A percentile compares a stretch with the other conserved stretches of the same genome.
phyloP scores from a whole-genome alignment of 2,329 filamentous ascomycete species.

The Chaetothyriales sp. region DNA sequence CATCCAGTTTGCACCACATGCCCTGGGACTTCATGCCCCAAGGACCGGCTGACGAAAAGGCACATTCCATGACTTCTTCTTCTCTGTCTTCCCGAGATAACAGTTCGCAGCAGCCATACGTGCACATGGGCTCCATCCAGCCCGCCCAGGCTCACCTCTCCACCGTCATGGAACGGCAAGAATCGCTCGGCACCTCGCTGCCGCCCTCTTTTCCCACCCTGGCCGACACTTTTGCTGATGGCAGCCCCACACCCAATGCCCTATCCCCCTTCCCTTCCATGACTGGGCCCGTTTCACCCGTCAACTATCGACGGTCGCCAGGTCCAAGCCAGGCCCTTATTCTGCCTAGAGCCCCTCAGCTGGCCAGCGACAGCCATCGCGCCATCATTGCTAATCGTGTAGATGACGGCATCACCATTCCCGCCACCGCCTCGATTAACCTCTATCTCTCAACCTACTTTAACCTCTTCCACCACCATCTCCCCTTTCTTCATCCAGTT shows the following conservation, averaged over 20 bases:
- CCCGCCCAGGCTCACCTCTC: slow-evolving; percentile 49
- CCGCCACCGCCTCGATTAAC: slow-evolving; percentile 66
- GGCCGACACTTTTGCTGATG: slow-evolving; percentile 54
- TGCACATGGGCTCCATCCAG: slow-evolving; percentile 41
- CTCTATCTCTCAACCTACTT: slow-evolving; percentile 93
- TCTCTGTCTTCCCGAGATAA: slow-evolving; percentile 52
- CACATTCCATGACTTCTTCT: slow-evolving; percentile 57
- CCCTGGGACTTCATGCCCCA: slow-evolving; percentile 85
- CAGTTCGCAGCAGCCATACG: slow-evolving; percentile 46
- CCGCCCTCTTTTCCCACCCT: slow-evolving; percentile 56
- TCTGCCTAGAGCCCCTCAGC: slow-evolving; percentile 59
- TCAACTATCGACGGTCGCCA: slow-evolving; percentile 56
- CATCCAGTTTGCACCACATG: slow-evolving; percentile 70
- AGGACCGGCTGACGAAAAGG: slow-evolving; percentile 53
- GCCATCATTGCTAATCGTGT: slow-evolving; percentile 74
- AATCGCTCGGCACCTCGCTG: slow-evolving; percentile 43
- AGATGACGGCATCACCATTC: slow-evolving; percentile 77
- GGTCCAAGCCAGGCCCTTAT: slow-evolving; percentile 51
- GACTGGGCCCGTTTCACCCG: slow-evolving; percentile 51
- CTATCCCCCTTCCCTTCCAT: slow-evolving; percentile 57
- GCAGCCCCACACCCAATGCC: slow-evolving; percentile 54
- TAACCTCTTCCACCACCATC: slow-evolving; percentile 87
- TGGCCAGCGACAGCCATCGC: slow-evolving; percentile 71
- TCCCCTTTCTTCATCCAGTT: slow-evolving; percentile 85
- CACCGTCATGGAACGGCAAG: slow-evolving; percentile 51